phyloP scores from a whole-genome alignment of 2,329 filamentous ascomycete species.

The Xylaria sp. region DNA sequence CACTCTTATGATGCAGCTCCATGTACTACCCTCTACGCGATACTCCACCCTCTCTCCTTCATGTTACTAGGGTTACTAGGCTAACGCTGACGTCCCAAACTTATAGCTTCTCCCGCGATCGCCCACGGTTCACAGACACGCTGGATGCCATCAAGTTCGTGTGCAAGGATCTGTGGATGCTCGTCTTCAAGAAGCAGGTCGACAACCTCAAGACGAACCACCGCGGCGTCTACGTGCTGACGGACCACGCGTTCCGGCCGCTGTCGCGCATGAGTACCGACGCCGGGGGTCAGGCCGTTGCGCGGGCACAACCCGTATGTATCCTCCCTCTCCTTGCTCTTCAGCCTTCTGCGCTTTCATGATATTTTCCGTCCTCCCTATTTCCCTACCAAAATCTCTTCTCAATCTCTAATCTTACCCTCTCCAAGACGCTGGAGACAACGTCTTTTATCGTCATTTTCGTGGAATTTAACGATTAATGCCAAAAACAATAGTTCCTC shows the following conservation, averaged over 20 bases:
- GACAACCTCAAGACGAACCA: constrained; percentile 99
- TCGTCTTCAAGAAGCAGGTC: constrained; percentile 96
- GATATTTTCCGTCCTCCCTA: not conserved
- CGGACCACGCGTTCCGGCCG: constrained; percentile 90
- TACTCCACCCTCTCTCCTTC: not conserved
- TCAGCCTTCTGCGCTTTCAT: constrained; percentile 19
- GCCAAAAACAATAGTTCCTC: constrained; percentile 71
- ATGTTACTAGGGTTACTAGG: too few relatives aligned
- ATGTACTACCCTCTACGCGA: not conserved
- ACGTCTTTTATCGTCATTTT: too few relatives aligned
- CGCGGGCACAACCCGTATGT: constrained; percentile 81
- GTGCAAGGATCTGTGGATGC: constrained; percentile 97
- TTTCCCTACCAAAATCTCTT: too few relatives aligned
- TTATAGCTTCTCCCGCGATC: constrained; percentile 79
- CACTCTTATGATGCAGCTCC: not conserved
- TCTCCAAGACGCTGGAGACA: not conserved
- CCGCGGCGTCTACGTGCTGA: constrained; percentile 93
- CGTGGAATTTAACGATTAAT: not conserved
- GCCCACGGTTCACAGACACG: constrained; percentile 89
- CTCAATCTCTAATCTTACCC: too few relatives aligned
- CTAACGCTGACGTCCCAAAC: not conserved
- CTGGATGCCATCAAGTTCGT: constrained; percentile 98
- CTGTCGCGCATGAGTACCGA: constrained; percentile 91
- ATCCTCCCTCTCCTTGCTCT: constrained; percentile 18
- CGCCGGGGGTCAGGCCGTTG: constrained; percentile 76